Base-by-base conservation (phyloP, 2,329 filamentous ascomycete genomes). In the Amphichorda felina region DNA sequence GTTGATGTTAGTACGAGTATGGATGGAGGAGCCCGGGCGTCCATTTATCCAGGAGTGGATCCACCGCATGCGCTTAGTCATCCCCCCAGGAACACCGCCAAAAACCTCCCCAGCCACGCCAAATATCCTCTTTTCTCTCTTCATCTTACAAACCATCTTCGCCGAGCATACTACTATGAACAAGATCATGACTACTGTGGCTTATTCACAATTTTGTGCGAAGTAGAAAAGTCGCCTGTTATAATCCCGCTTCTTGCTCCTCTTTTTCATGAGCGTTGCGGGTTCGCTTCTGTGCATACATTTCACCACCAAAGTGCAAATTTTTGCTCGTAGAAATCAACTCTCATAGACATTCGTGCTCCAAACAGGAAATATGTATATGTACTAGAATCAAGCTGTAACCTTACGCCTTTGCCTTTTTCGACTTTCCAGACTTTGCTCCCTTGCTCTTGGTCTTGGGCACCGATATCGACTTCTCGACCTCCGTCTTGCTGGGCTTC, bases 201-300 rank as follows among this genome's bases (percentile, higher is more conserved):
- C 62, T 57, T 59, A 43, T 65, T 67, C 66, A 59, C 47, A 50
- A 50, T 50, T 50, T 52, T 41, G 54, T 52, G 57, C 55, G 68
- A 75, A 72, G 71, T 60, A 75, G 70, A 75, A 44, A 38, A 59
- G 30, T 36, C 56, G 66, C 69, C 64, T 65, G 72, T 75, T 66
- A 73, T 72, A 75, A 75, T 75, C 69, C 66, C 61, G 57, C 59
- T 56, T 57, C 61, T 57, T 60, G 59, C 64, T 62, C 53, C 40
- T 51, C 35, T 50, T 50, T 14, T 33, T 49, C 49, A 47, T 47
- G 64, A 62, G 65, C 61, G 62, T 60, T 55, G 57, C 61, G 63
- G 71, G 69, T 75, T 75, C 71, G 71, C 71, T 61, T 75, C 69
- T 70, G 70, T 56, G 70, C 70, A 63, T 54, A 75, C 68, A 75